phyloP scores from a whole-genome alignment of 2,329 filamentous ascomycete genomes.

The Alternaria tenuissima region DNA sequence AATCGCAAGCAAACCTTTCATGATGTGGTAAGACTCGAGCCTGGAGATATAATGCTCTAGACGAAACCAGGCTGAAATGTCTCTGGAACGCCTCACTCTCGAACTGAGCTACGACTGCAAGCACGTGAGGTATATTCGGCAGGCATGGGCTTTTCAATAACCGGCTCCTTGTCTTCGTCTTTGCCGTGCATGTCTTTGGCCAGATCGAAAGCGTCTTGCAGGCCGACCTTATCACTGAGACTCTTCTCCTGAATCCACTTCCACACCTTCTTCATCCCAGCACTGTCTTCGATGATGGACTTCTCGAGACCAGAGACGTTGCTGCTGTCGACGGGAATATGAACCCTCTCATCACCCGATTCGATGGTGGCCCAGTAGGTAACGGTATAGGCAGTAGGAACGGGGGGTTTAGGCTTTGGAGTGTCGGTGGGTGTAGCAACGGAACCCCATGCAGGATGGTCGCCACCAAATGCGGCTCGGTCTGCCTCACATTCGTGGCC shows the following conservation, averaged over 20 bases:
- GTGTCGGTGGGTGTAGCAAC: neutral
- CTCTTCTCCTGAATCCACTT: slow-evolving; percentile 35
- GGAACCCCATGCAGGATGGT: neutral
- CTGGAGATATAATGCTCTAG: neutral
- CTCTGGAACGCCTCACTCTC: neutral
- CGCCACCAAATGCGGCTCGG: neutral
- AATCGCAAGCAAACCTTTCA: neutral
- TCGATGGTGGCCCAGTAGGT: slow-evolving; percentile 34
- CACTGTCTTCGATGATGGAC: slow-evolving; percentile 14
- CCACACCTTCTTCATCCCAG: slow-evolving; percentile 33
- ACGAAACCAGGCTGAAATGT: neutral
- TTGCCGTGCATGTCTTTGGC: slow-evolving; percentile 23
- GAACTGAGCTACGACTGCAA: neutral
- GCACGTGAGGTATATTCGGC: neutral
- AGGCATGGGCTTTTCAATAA: neutral
- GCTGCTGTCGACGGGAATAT: slow-evolving; percentile 27
- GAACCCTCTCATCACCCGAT: slow-evolving; percentile 14
- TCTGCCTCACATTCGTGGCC: too few species aligned
- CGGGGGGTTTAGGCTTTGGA: neutral
- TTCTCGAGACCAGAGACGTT: slow-evolving; percentile 33
- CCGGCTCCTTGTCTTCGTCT: neutral
- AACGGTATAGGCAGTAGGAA: slow-evolving; percentile 14
- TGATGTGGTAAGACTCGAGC: neutral
- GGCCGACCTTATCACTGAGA: slow-evolving; percentile 24
- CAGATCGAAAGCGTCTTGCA: slow-evolving; percentile 35